Evolutionary conservation across 192 early-diverging fungal genomes (phyloP), one percentile per base, ranked within the genome.

Genomic region (Obelidium mucronatum): DNA sequence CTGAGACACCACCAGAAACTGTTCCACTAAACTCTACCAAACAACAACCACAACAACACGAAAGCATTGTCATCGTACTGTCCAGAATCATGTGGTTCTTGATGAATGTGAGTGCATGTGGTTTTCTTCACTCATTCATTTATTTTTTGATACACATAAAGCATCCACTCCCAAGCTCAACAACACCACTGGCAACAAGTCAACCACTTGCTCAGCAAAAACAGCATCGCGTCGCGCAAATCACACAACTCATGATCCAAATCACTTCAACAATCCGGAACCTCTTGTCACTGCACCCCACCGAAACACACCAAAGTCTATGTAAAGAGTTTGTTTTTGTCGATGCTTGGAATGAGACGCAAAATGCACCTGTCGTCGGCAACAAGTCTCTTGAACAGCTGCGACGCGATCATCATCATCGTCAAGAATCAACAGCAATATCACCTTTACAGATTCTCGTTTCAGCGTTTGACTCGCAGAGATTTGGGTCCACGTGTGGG

Each of bases 201-300:
- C 42, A 44, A 44, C 42, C 42, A 65, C 15, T 59, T 59, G 37
- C 62, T 65, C 35, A 30, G 24, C 66, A 67, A 42, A 52, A 36
- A 4, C 62, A 17, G 6, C 28, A 72, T 28, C 51, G 53, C 22
- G 54, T 24, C 34, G n/a, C 69, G 2, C 69, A 71, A 48, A 71
- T 71, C 6, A 69, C 67, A 5, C 75, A 77, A 44, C 58, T 83
- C 1, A 52, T 83, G 17, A 66, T 67, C 24, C 67, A 83, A 72
- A 78, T 77, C 1, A 81, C 82, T 22, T 61, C 40, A 30, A 73
- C 79, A 19, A 44, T 83, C n/a, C 78, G 82, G 2, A 80, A 78
- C 40, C 61, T 83, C 19, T 33, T 75, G 33, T 31, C 79, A 5
- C 48, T 55, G 13, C 34, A 17, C 55, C 35, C 36, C 15, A 40